Evolutionary conservation across 805 yeast genomes (phyloP).

Genomic region (Candida nemodendra): DNA sequence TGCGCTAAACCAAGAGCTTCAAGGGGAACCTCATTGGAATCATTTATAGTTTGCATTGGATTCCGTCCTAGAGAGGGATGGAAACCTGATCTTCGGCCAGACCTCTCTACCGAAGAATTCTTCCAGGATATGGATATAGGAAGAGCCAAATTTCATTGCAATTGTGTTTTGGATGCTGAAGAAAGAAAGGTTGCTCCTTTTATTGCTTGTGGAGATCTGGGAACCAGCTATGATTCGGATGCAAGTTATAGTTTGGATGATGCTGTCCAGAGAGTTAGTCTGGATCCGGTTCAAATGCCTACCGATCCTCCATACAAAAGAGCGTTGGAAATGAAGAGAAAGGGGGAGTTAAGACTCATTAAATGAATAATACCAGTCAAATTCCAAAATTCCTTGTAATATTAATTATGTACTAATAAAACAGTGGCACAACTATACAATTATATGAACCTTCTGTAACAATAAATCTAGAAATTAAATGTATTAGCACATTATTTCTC

Average conservation of each 20-base stretch:
- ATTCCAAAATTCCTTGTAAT: no score
- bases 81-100: slow-evolving; percentile 59
- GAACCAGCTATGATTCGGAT: slow-evolving; percentile 80
- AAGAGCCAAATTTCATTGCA: slow-evolving; percentile 46
- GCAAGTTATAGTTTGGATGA: slow-evolving; percentile 77
- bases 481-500: slow-evolving; percentile 9
- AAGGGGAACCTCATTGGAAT: slow-evolving; percentile 90
- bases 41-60: slow-evolving; percentile 89
- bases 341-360: slow-evolving; percentile 49
- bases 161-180: slow-evolving; percentile 51
- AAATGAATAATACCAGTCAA: slow-evolving; percentile 8
- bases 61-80: slow-evolving; percentile 83
- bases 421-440: no score
- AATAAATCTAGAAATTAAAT: no score
- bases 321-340: slow-evolving; percentile 83
- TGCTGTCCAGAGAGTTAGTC: slow-evolving; percentile 41
- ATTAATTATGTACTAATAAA: no score
- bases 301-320: slow-evolving; percentile 96
- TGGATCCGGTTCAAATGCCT: slow-evolving; percentile 93
- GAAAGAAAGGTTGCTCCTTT: slow-evolving; percentile 85
- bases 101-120: slow-evolving; percentile 74
- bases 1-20: slow-evolving; percentile 98
- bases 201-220: slow-evolving; percentile 90
- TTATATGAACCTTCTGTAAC: no score
- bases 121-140: slow-evolving; percentile 65